Percentiles rank a stretch among this genome's conserved stretches.
These are phyloP conservation scores for Starmerella cellae DNA, from an alignment of 805 yeast species.

Conservation along the genomic window DNA sequence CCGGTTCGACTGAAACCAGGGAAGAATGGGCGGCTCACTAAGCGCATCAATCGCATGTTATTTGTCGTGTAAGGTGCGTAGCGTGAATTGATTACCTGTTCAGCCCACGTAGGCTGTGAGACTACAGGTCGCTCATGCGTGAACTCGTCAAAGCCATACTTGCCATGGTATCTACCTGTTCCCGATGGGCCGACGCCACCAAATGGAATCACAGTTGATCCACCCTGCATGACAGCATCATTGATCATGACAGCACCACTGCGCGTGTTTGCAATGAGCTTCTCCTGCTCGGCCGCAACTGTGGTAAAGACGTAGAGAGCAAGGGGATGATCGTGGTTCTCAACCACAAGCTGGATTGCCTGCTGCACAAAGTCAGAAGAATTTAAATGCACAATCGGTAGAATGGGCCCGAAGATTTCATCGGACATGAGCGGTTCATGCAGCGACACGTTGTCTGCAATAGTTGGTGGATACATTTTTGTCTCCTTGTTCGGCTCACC, in stretches of 20 bases:
- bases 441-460: slow-evolving; percentile 50
- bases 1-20: slow-evolving; percentile 13
- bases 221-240: slow-evolving; percentile 62
- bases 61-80: slow-evolving; percentile 46
- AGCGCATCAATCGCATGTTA: slow-evolving; percentile 26
- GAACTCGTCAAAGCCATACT: slow-evolving; percentile 53
- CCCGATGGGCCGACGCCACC: slow-evolving; percentile 90
- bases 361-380: slow-evolving; percentile 20
- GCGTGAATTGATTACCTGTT: slow-evolving; percentile 43
- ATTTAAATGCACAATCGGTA: slow-evolving; percentile 53
- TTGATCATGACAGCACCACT: slow-evolving; percentile 63
- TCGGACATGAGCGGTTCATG: slow-evolving; percentile 58
- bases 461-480: slow-evolving; percentile 56
- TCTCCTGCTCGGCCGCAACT: slow-evolving; percentile 35
- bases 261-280: slow-evolving; percentile 41
- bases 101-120: slow-evolving; percentile 53
- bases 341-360: slow-evolving; percentile 24
- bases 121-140: slow-evolving; percentile 60
- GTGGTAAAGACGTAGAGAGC: slow-evolving; percentile 60
- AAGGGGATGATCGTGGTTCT: slow-evolving; percentile 57
- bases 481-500: slow-evolving; percentile 28
- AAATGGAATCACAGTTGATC: slow-evolving; percentile 58
- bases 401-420: slow-evolving; percentile 75
- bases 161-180: slow-evolving; percentile 70
- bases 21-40: slow-evolving; percentile 9